These are phyloP conservation scores for Eucalyptus erythrocorys DNA, from an alignment of 345 rosid species.

Conservation along the genomic window DNA sequence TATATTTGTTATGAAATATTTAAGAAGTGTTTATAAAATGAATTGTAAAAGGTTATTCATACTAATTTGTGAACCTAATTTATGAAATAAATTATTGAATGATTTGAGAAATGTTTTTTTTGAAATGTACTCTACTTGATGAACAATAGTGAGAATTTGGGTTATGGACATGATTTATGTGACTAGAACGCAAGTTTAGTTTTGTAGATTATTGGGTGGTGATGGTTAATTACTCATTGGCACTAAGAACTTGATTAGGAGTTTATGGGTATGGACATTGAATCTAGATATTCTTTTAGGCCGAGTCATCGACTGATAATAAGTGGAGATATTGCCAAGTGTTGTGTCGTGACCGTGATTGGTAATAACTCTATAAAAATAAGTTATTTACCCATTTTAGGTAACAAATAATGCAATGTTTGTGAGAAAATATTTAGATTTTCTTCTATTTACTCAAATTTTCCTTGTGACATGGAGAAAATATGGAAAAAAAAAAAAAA, in stretches of 20 bases:
- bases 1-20: background rate
- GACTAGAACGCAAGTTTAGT: too few relatives aligned
- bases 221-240: background rate
- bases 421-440: too few relatives aligned
- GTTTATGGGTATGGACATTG: background rate
- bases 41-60: too few relatives aligned
- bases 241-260: background rate
- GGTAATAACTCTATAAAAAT: too few relatives aligned
- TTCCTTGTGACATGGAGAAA: too few relatives aligned
- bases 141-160: background rate
- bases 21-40: background rate
- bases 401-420: too few relatives aligned
- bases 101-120: background rate
- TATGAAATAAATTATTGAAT: background rate
- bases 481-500: rapidly evolving
- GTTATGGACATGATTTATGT: too few relatives aligned
- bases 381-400: too few relatives aligned
- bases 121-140: background rate
- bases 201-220: background rate
- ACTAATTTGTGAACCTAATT: background rate
- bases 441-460: too few relatives aligned
- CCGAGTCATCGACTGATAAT: background rate
- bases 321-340: background rate
- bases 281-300: background rate
- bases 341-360: too few relatives aligned